These are phyloP conservation scores for Aspergillus pseudonomiae DNA, from an alignment of 2,329 filamentous ascomycete genomes.

Conservation along the genomic window DNA sequence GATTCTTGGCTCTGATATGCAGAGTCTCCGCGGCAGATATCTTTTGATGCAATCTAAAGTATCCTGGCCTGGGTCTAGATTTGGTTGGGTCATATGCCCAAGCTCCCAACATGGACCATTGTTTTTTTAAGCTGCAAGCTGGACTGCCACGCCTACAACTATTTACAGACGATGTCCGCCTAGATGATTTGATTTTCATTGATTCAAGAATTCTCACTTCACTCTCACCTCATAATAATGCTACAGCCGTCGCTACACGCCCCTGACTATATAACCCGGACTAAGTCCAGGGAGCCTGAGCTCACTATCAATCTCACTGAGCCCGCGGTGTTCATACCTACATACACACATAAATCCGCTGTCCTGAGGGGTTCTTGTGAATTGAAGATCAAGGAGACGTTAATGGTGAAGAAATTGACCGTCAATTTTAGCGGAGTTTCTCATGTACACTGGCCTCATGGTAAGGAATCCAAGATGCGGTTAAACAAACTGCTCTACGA, in stretches of 20 bases:
- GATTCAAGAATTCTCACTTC: background rate
- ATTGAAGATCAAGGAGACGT: slow-evolving; percentile 10
- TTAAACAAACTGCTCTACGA: background rate
- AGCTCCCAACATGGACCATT: background rate
- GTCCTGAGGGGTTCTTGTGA: slow-evolving; percentile 18
- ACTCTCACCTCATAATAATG: background rate
- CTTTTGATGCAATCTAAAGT: background rate
- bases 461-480: slow-evolving; percentile 5
- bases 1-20: background rate
- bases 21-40: background rate
- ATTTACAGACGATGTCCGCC: slow-evolving; percentile 2
- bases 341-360: slow-evolving; percentile 17
- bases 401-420: slow-evolving; percentile 13
- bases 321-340: slow-evolving; percentile 19
- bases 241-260: slow-evolving; percentile 4
- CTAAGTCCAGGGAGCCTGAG: slow-evolving; percentile 5
- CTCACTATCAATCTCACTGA: slow-evolving; percentile 15
- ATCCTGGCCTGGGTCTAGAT: slow-evolving; percentile 2
- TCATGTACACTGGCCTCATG: slow-evolving; percentile 18
- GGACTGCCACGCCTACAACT: background rate
- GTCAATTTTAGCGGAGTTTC: slow-evolving; percentile 17
- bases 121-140: background rate
- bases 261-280: slow-evolving; percentile 1
- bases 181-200: background rate
- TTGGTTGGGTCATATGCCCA: background rate